Evolutionary conservation across 2,329 filamentous ascomycete species (phyloP).

Genomic region (Exophiala sp.): DNA sequence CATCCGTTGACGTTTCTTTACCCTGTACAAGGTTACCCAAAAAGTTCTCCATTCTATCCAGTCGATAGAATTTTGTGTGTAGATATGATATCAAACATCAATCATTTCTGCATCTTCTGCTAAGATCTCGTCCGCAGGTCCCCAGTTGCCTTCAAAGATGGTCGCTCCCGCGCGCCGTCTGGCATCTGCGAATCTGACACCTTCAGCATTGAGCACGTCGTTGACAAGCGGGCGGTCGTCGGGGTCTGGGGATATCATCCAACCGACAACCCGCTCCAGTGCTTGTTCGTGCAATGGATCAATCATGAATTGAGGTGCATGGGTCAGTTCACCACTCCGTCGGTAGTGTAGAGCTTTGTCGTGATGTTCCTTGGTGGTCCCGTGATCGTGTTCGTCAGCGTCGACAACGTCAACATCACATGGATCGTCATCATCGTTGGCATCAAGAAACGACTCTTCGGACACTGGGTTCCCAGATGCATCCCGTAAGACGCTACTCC

Average conservation of each 20-base stretch:
- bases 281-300: slow-evolving; percentile 68
- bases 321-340: slow-evolving; percentile 56
- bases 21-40: background rate
- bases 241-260: slow-evolving; percentile 81
- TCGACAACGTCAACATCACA: slow-evolving; percentile 32
- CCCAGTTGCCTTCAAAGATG: slow-evolving; percentile 94
- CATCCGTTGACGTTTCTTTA: background rate
- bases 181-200: slow-evolving; percentile 73
- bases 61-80: slow-evolving; percentile 8
- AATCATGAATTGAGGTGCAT: slow-evolving; percentile 87
- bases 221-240: slow-evolving; percentile 68
- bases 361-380: slow-evolving; percentile 25
- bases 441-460: slow-evolving; percentile 43
- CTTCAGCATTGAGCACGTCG: slow-evolving; percentile 68
- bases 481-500: slow-evolving; percentile 69
- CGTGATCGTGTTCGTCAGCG: slow-evolving; percentile 25
- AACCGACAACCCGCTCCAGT: slow-evolving; percentile 77
- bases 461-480: slow-evolving; percentile 64
- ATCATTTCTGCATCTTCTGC: slow-evolving; percentile 61
- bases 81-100: slow-evolving; percentile 47
- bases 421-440: slow-evolving; percentile 37
- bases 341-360: slow-evolving; percentile 33
- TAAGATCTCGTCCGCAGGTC: slow-evolving; percentile 66
- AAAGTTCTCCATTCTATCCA: slow-evolving; percentile 12
- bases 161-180: slow-evolving; percentile 85